Evolutionary conservation across 2,329 filamentous ascomycete species (phyloP), one percentile per base, ranked within the genome.

Genomic region (Clarireedia sp.): DNA sequence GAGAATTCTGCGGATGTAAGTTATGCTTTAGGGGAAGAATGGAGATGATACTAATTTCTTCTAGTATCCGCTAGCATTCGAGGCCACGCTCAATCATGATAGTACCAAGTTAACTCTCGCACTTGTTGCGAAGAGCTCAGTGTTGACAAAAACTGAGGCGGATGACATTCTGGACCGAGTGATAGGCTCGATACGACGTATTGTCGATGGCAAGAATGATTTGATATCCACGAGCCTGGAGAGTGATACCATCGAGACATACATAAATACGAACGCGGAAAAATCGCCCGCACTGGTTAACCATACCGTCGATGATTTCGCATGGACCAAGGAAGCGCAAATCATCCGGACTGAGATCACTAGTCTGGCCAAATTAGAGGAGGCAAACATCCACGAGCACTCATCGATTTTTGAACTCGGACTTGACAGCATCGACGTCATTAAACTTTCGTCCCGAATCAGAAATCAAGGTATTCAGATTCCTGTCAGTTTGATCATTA

Each of bases 401-500:
- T 82, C 81, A 0, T 86, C 86, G 0, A 81, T 96, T 10, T 84
- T 95, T 40, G 84, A 92, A 62, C 77, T 96, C 33, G 91, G 91
- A 0, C 77, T 96, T 6, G 92, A 96, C 73, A 96, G 91, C 65
- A 95, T 96, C 56, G 91, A 96, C 69, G 81, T 87, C 1, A 92
- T 96, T 68, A 95, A 90, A 64, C 73, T 96, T 0, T 86, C 88
- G 0, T 84, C 89, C 0, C 79, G 83, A 52, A 74, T 96, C 2
- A 86, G 80, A 60, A 79, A 77, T 45, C 70, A 71, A 4, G 79
- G 78, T 0, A 72, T 94, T 19, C 67, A 72, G 0, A 68, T 95
- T 10, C 74, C 85, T 0, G 82, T 91, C n/a, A 88, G 89, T 61
- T 75, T 78, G n/a, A 84, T 96, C 21, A 86, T 95, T 77, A 84